Evolutionary conservation across 345 rosid species (phyloP).

Genomic region (Clausena lansium): DNA sequence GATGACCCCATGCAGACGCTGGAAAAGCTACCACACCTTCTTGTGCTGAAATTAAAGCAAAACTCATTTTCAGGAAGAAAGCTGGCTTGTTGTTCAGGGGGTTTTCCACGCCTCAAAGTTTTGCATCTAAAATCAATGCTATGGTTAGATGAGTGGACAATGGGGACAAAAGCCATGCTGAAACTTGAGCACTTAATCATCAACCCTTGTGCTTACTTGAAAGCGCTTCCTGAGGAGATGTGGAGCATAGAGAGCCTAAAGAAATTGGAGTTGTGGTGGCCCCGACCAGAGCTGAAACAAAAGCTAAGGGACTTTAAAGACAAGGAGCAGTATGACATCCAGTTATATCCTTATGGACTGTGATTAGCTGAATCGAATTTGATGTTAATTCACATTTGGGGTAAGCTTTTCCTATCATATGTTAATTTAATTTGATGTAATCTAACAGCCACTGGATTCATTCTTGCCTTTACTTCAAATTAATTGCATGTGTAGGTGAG

Average conservation of each 20-base stretch:
- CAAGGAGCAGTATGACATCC: not conserved
- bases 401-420: too few species aligned
- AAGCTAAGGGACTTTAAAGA: not conserved
- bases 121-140: constrained; percentile 4
- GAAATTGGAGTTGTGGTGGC: constrained; percentile 4
- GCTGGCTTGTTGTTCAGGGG: not conserved
- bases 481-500: not conserved
- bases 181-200: not conserved
- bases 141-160: constrained; percentile 8
- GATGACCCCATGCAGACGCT: not conserved
- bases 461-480: not conserved
- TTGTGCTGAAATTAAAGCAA: not conserved
- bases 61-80: not conserved
- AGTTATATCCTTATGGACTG: not conserved
- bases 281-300: not conserved
- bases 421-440: too few species aligned
- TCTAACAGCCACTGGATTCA: too few species aligned
- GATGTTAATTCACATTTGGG: not conserved
- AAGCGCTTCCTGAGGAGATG: not conserved
- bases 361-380: not conserved
- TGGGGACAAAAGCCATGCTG: not conserved
- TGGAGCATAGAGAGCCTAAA: not conserved
- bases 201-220: constrained; percentile 1
- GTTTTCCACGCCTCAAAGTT: not conserved
- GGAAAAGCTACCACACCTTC: not conserved